Base-by-base conservation (phyloP, 2,329 filamentous ascomycete species). In the Epicoccum nigrum region DNA sequence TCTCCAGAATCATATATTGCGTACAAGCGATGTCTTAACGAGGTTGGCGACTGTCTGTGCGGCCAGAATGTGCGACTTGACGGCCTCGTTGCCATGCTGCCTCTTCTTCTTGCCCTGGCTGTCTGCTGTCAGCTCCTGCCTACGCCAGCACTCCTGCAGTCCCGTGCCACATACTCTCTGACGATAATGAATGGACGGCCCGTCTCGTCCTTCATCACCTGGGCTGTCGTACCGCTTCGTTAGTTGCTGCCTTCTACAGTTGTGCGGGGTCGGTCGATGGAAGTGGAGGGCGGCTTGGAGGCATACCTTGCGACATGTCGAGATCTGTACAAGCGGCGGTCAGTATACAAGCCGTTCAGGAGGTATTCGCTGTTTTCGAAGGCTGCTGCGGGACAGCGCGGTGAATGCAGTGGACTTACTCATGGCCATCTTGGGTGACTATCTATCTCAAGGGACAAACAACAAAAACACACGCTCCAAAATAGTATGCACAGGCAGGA, bases 71-170 rank as follows among this genome's bases (percentile, higher is more conserved):
- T 99, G 95, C 68, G 92, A 91, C 79, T 99, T 99, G 76, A 99
- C 91, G 45, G 94, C 94, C 72, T 99, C 94, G 76, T 88, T 97
- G 69, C 94, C 94, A 75, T 94, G 93, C 71, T 94, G 90, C 76
- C 94, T 87, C 84, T 92, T 96, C 86, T 97, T 99, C 80, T 87
- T 96, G 73, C 93, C 93, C 77, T 99, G 94, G 74, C 92, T 96
- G 27, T 12, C 1, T 1, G 4, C 7, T 28, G 41, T 54, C 37
- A 49, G 45, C 40, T 16, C 8, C 16, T 27, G 28, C 11, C 39
- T 30, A 19, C 30, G 28, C 32, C 39, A 23, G 8, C 32, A 16
- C 17, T 13, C 27, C 7, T 20, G 4, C 9, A 7, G 1, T 39
- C 8, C 17, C n/a, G 16, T 1, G 15, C 16, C 54, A 84, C 89